Conservation (phyloP, 2,329 filamentous ascomycete genomes). For the Fusarium sp. region DNA sequence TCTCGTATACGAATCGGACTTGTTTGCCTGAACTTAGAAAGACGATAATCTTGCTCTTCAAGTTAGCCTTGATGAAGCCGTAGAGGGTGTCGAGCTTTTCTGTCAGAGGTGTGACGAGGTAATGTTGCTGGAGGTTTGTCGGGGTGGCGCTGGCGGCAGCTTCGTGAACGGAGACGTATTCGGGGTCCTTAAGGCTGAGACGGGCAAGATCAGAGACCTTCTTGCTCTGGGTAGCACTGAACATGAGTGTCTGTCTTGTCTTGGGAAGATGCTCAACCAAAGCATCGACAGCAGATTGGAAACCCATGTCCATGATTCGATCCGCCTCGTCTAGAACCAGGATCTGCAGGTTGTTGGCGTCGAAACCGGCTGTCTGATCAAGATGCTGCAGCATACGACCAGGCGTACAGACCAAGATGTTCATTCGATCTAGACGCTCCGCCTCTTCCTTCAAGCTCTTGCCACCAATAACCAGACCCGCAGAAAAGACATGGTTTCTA, state of each 20-base stretch:
- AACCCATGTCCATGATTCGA: constrained; percentile 97
- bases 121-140: constrained; percentile 87
- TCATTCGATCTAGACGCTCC: constrained; percentile 89
- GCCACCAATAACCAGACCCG: constrained; percentile 92
- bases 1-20: constrained; percentile 95
- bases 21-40: constrained; percentile 97
- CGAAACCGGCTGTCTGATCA: constrained; percentile 91
- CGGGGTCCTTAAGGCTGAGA: constrained; percentile 87
- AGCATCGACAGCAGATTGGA: constrained; percentile 89
- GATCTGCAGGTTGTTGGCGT: constrained; percentile 91
- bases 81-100: constrained; percentile 94
- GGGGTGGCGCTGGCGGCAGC: constrained; percentile 84
- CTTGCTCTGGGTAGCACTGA: constrained; percentile 96
- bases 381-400: constrained; percentile 96
- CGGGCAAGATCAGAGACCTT: constrained; percentile 92
- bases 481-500: constrained; percentile 88
- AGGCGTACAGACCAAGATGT: constrained; percentile 95
- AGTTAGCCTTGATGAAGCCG: constrained; percentile 89
- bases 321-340: constrained; percentile 96
- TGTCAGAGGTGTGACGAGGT: constrained; percentile 84
- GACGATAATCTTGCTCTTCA: constrained; percentile 94
- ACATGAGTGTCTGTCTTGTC: constrained; percentile 89
- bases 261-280: constrained; percentile 91
- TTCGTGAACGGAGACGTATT: constrained; percentile 96
- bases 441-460: constrained; percentile 90